Conservation (phyloP, 352 stramenopile genomes). For the Globisporangium rhizosaccharum region DNA sequence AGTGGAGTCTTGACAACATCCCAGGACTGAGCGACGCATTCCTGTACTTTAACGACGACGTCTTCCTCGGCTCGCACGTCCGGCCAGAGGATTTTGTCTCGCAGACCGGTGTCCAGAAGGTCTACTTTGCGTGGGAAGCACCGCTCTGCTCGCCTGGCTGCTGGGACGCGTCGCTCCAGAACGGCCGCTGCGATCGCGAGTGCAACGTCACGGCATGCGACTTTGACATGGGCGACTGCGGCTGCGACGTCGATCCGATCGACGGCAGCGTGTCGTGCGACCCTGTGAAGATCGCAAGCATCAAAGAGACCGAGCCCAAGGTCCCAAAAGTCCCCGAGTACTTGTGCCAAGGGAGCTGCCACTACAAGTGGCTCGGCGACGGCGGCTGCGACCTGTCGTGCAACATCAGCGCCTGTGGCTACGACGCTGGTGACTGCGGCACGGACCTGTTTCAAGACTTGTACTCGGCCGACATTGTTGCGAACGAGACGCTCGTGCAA, state of each 20-base stretch:
- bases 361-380: constrained; percentile 82
- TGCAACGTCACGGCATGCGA: constrained; percentile 89
- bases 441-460: constrained; percentile 33
- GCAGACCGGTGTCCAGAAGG: constrained; percentile 81
- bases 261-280: constrained; percentile 52
- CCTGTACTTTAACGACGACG: constrained; percentile 97
- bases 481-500: constrained; percentile 62
- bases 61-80: constrained; percentile 88
- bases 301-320: constrained; percentile 47
- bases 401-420: constrained; percentile 80
- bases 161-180: constrained; percentile 60
- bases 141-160: constrained; percentile 86
- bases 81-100: constrained; percentile 91
- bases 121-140: constrained; percentile 92
- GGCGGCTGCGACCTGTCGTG: constrained; percentile 68
- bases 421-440: constrained; percentile 79
- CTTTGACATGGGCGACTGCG: constrained; percentile 93
- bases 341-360: constrained; percentile 67
- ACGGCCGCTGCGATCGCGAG: constrained; percentile 83
- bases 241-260: constrained; percentile 48
- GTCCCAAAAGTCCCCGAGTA: constrained; percentile 39
- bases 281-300: constrained; percentile 47
- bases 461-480: constrained; percentile 30
- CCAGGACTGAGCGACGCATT: constrained; percentile 89
- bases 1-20: constrained; percentile 93